These are phyloP conservation scores for Naganishia friedmannii DNA, from an alignment of 768 basidiomycete genomes.

Conservation along the genomic window DNA sequence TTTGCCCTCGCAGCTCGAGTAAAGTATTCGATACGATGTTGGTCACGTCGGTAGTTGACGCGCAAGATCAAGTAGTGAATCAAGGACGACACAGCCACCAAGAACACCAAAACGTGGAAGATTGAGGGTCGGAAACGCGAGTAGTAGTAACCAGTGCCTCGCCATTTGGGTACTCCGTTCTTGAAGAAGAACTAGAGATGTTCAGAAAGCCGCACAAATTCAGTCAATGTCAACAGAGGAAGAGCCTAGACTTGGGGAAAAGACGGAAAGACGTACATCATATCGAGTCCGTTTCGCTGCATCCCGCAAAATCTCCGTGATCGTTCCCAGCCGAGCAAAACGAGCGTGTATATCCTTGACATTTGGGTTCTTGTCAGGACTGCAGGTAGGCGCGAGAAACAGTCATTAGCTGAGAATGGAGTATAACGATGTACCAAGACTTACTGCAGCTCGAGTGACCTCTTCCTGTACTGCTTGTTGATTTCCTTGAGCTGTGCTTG, in stretches of 20 bases:
- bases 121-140: slow-evolving; percentile 92
- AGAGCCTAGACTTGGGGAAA: slow-evolving; percentile 7
- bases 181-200: slow-evolving; percentile 69
- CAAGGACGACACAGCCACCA: slow-evolving; percentile 70
- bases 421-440: slow-evolving; percentile 6
- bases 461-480: slow-evolving; percentile 83
- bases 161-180: slow-evolving; percentile 95
- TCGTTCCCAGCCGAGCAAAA: slow-evolving; percentile 85
- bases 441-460: slow-evolving; percentile 84
- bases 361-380: slow-evolving; percentile 92
- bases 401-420: background rate
- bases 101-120: slow-evolving; percentile 72
- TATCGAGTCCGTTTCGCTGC: slow-evolving; percentile 72
- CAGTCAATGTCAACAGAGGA: slow-evolving; percentile 21
- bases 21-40: slow-evolving; percentile 61
- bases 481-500: slow-evolving; percentile 69
- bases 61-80: slow-evolving; percentile 77
- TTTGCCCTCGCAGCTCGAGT: slow-evolving; percentile 3
- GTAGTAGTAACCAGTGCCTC: slow-evolving; percentile 95
- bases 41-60: slow-evolving; percentile 72
- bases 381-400: slow-evolving; percentile 44
- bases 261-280: slow-evolving; percentile 47
- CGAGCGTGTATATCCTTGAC: slow-evolving; percentile 78
- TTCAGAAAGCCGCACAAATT: slow-evolving; percentile 27
- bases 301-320: slow-evolving; percentile 75